phyloP scores from a whole-genome alignment of 192 early-diverging fungal species.

The Coemansia sp. region DNA sequence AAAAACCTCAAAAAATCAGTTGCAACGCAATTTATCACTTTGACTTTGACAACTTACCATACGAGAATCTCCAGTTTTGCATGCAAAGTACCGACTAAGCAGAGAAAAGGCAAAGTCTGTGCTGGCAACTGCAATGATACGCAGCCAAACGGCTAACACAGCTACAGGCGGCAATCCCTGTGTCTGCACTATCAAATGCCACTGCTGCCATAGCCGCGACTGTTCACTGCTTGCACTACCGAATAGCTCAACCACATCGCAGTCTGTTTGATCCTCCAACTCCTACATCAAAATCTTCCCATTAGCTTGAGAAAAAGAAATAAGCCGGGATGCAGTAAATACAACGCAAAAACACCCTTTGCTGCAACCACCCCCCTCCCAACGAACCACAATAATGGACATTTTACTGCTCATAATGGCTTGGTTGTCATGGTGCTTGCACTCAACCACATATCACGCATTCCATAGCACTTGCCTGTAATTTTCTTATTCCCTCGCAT shows the following conservation, averaged over 20 bases:
- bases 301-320: no score
- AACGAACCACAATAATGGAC: no score
- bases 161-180: not conserved
- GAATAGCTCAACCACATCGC: constrained; percentile 19
- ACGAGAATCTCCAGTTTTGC: not conserved
- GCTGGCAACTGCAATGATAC: constrained; percentile 12
- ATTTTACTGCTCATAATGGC: no score
- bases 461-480: constrained; percentile 9
- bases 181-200: constrained; percentile 15
- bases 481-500: not conserved
- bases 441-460: not conserved
- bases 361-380: no score
- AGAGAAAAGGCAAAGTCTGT: constrained; percentile 13
- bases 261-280: not conserved
- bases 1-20: not conserved
- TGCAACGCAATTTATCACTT: not conserved
- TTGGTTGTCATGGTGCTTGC: no score
- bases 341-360: no score
- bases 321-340: no score
- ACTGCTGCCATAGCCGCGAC: constrained; percentile 15
- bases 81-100: constrained; percentile 19
- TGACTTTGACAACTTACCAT: not conserved
- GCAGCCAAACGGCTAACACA: constrained; percentile 16
- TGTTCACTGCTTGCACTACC: not conserved
- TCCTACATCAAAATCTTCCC: no score